Evolutionary conservation across 2,329 filamentous ascomycete genomes (phyloP).

Genomic region (Lecanosticta acicola): DNA sequence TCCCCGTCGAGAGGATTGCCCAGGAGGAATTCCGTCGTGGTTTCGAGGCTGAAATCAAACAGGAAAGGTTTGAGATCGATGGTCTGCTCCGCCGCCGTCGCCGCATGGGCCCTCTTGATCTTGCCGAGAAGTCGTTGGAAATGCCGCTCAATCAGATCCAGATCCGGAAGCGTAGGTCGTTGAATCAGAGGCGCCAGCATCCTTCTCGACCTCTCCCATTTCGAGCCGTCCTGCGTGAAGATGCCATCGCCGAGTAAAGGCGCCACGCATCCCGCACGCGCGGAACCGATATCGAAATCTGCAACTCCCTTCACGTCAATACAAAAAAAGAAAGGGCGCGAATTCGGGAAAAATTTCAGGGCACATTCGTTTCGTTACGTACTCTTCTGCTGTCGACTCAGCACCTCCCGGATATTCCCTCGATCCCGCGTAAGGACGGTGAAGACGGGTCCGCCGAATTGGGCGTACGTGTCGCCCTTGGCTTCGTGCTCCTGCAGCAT

Average conservation of each 20-base stretch:
- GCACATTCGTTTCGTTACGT: too few species aligned
- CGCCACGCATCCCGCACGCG: conserved; percentile 4
- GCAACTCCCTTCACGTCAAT: too few species aligned
- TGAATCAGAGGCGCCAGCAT: conserved; percentile 8
- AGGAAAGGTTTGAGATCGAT: conserved; percentile 6
- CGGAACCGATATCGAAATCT: conserved; percentile 5
- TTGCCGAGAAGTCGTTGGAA: conserved; percentile 6
- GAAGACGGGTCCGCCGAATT: conserved; percentile 7
- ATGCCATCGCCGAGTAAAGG: conserved; percentile 8
- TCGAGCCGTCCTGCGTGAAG: conserved; percentile 10
- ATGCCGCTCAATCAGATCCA: conserved; percentile 6
- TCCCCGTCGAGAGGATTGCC: neutral
- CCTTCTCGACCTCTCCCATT: conserved; percentile 7
- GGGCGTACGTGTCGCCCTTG: conserved; percentile 9
- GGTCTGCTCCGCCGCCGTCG: neutral
- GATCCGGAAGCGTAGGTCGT: conserved; percentile 5
- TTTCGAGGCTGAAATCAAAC: conserved; percentile 4
- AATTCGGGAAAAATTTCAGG: too few species aligned
- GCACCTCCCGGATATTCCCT: conserved; percentile 5
- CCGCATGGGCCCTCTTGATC: too few species aligned
- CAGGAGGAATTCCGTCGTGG: conserved; percentile 8
- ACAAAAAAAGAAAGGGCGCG: too few species aligned
- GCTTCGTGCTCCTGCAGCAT: conserved; percentile 11
- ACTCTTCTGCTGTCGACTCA: conserved; percentile 6
- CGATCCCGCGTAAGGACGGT: conserved; percentile 8